These are phyloP conservation scores for Sclerospora graminicola DNA, from an alignment of 352 stramenopile species.

Conservation along the genomic window DNA sequence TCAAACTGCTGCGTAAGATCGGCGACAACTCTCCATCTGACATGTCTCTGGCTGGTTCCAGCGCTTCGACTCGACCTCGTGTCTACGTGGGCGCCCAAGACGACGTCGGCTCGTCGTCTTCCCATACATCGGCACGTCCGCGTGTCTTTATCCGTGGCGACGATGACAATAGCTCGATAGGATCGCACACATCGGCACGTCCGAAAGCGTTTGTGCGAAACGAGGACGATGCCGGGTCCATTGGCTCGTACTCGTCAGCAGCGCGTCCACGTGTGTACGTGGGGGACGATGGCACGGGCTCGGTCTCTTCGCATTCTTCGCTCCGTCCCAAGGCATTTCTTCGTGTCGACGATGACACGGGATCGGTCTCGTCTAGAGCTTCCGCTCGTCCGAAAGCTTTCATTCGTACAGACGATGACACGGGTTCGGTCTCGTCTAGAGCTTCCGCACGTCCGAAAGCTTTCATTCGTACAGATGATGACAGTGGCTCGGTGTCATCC, in stretches of 20 bases:
- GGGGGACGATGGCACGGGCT: neutral
- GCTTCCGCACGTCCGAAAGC: constrained; percentile 16
- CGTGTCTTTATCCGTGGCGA: constrained; percentile 19
- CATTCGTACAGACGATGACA: constrained; percentile 24
- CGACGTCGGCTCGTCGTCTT: constrained; percentile 16
- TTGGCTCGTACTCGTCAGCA: constrained; percentile 18
- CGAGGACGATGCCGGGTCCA: constrained; percentile 24
- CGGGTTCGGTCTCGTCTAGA: constrained; percentile 13
- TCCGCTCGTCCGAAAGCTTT: constrained; percentile 24
- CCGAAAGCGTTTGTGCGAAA: constrained; percentile 7
- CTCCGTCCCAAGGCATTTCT: constrained; percentile 14
- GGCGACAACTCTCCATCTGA: too few species aligned
- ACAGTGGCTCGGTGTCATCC: constrained; percentile 18
- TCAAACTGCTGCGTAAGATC: too few species aligned
- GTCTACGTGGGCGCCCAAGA: constrained; percentile 21
- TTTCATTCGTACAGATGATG: constrained; percentile 25
- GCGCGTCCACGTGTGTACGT: constrained; percentile 4
- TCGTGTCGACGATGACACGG: constrained; percentile 12
- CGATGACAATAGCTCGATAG: constrained; percentile 24
- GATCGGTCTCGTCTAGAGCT: constrained; percentile 16
- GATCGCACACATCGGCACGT: constrained; percentile 12
- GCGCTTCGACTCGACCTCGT: constrained; percentile 9
- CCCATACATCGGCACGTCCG: constrained; percentile 16
- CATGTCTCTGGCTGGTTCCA: neutral
- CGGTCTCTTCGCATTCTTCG: constrained; percentile 1